These are phyloP conservation scores for Magnusiomyces ingens DNA, from an alignment of 1,139 yeast genomes.

Conservation along the genomic window DNA sequence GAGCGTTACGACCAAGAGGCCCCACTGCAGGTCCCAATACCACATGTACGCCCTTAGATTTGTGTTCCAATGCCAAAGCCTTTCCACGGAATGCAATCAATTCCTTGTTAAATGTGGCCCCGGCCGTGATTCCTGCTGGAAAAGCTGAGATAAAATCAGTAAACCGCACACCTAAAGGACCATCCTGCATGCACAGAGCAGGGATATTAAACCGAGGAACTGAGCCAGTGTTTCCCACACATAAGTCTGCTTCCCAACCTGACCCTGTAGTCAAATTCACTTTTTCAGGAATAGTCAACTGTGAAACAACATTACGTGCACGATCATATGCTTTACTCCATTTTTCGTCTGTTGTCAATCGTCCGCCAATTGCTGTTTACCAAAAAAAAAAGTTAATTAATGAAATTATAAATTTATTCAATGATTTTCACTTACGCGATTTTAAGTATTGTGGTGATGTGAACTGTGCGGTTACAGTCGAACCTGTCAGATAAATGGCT, in stretches of 20 bases:
- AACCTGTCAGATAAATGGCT: too few relatives aligned
- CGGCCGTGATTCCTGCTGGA: slow-evolving; percentile 56
- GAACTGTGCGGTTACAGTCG: too few relatives aligned
- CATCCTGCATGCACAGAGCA: slow-evolving; percentile 57
- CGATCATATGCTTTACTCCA: slow-evolving; percentile 55
- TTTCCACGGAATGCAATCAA: slow-evolving; percentile 48
- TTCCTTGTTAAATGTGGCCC: slow-evolving; percentile 50
- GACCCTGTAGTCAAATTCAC: slow-evolving; percentile 62
- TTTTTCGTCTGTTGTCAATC: slow-evolving; percentile 28
- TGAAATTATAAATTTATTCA: neutral
- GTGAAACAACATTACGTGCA: slow-evolving; percentile 47
- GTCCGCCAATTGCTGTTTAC: slow-evolving; percentile 17
- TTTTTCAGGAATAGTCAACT: slow-evolving; percentile 52
- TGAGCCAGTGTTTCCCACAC: slow-evolving; percentile 58
- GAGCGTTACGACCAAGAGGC: slow-evolving; percentile 57
- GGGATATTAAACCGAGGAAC: slow-evolving; percentile 52
- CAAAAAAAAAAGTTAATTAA: neutral
- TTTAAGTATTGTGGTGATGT: too few relatives aligned
- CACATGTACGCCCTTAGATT: slow-evolving; percentile 52
- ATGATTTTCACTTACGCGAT: too few relatives aligned
- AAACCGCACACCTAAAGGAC: slow-evolving; percentile 55
- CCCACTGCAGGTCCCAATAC: slow-evolving; percentile 58
- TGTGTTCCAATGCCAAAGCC: slow-evolving; percentile 52
- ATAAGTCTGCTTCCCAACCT: slow-evolving; percentile 59
- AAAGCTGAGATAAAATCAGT: slow-evolving; percentile 53